Percentiles rank a stretch among this genome's conserved stretches.
phyloP scores from a whole-genome alignment of 352 stramenopile species.

The Pythium insidiosum region DNA sequence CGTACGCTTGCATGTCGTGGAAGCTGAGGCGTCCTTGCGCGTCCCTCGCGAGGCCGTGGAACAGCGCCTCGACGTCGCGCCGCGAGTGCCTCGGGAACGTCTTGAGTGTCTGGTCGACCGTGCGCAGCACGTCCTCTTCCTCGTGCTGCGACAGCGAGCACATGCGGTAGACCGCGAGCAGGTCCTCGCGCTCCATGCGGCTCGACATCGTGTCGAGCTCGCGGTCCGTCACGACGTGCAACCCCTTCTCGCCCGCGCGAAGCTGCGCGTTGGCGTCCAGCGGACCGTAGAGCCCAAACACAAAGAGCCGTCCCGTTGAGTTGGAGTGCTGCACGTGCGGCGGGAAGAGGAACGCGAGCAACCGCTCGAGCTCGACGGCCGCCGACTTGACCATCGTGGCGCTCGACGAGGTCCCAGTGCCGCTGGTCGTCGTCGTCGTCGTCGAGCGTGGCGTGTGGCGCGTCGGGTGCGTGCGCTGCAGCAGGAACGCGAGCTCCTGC shows the following conservation, averaged over 20 bases:
- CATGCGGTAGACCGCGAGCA: slow-evolving; percentile 64
- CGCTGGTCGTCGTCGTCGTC: not conserved
- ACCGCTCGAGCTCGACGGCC: slow-evolving; percentile 37
- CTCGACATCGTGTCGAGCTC: slow-evolving; percentile 74
- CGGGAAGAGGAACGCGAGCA: slow-evolving; percentile 77
- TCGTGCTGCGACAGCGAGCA: slow-evolving; percentile 55
- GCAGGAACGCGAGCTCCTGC: slow-evolving; percentile 35
- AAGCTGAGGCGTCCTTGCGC: slow-evolving; percentile 48
- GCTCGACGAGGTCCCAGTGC: not conserved
- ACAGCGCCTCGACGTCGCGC: slow-evolving; percentile 53
- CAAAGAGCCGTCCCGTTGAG: slow-evolving; percentile 67
- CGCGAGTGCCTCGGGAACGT: slow-evolving; percentile 53
- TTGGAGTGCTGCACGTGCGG: slow-evolving; percentile 65
- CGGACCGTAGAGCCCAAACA: slow-evolving; percentile 76
- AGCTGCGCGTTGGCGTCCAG: slow-evolving; percentile 51
- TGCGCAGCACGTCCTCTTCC: slow-evolving; percentile 64
- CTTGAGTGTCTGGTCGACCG: slow-evolving; percentile 63
- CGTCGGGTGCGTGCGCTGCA: slow-evolving; percentile 14
- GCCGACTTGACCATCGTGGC: slow-evolving; percentile 4
- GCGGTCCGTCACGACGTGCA: slow-evolving; percentile 59
- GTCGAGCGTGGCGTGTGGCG: not conserved
- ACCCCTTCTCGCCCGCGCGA: slow-evolving; percentile 41
- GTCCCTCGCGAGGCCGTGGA: slow-evolving; percentile 32
- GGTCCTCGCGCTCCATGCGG: slow-evolving; percentile 76
- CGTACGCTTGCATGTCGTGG: slow-evolving; percentile 72